Evolutionary conservation across 495 filamentous ascomycete species (phyloP), one percentile per base, ranked within the genome.

Genomic region (Aspergillus panamensis): DNA sequence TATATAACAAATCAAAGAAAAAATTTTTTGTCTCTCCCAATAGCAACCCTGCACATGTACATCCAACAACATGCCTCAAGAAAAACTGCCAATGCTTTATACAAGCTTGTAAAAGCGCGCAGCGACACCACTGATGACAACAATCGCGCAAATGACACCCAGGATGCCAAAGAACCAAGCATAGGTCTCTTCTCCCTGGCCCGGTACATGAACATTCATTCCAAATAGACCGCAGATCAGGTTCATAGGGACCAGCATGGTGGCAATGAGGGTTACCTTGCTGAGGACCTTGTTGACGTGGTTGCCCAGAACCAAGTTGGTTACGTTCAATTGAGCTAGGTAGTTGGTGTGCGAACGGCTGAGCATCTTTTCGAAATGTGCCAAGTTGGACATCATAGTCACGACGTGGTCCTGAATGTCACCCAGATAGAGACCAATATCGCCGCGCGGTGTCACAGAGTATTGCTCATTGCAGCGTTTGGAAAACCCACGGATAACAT

Each of bases 361-460:
- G 53, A 98, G 84, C 82, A 98, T 97, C 77, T 97, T 97, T 69
- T 98, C 95, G 63, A 94, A 97, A 68, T 98, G 94, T 9, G 83
- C 85, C 52, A 98, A 75, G 70, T 96, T 98, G 61, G 86, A 89
- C 84, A 96, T 95, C 94, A 97, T 97, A 58, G 94, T 97, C 32
- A 98, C 90, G 33, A 98, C 93, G 80, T 98, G 94, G 74, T 98
- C 94, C 69, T 98, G 94, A 59, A 97, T 96, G 77, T 98, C 94
- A 59, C 90, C 89, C 3, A 98, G 78, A 66, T 97, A 98, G 58
- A 98, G 81, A 13, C 92, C 94, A 64, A 98, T 96, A 69, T 98
- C 94, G 70, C 91, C 92, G 25, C 91, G 87, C 0, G 94, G 94
- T 12, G 94, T 95, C 48, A 97, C 87, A 61, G 89, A 86, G 79